Base-by-base conservation (phyloP, 108 stramenopile species). In the Mediolabrus comicus region DNA sequence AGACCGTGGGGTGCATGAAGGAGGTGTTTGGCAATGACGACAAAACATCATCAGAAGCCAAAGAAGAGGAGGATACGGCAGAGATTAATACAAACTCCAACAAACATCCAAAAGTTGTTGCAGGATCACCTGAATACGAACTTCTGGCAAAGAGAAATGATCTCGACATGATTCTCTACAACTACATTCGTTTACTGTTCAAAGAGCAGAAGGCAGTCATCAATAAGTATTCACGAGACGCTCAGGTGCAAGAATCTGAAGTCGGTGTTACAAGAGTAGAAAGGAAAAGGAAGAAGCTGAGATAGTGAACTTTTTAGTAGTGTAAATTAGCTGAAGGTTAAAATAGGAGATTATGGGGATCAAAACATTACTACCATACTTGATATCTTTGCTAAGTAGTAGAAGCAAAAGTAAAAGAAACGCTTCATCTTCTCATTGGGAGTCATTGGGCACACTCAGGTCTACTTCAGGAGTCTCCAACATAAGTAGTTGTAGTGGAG, bases 91-190 rank as follows among this genome's bases (percentile, higher is more conserved):
- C 59, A 63, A 77, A 77, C 61, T 77, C 76, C 11, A 77, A 77
- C 51, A 65, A 52, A n/a, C 76, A 77, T 51, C 76, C 76, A 28
- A 77, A 77, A 67, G 75, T 76, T 4, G 54, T n/a, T n/a, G n/a
- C n/a, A n/a, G n/a, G n/a, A n/a, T n/a, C n/a, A n/a, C 69, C 69
- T 24, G 76, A 77, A 43, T 77, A 59, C 51, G 63, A 77, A 17
- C 56, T 49, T 10, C 57, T 77, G 11, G 76, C 76, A 12, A 17
- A 38, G 24, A 57, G 68, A 32, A 79, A 79, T 53, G 58, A 31
- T 28, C 68, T 77, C 1, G 76, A 77, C 38, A 77, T 77, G 76
- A 38, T 70, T 29, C 65, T 79, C 4, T 79, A 79, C 24, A 68
- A 74, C 5, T 79, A 74, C 54, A 54, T 69, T 39, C 53, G 52